Base-by-base conservation (phyloP, 805 yeast species). In the Pichia heedii region DNA sequence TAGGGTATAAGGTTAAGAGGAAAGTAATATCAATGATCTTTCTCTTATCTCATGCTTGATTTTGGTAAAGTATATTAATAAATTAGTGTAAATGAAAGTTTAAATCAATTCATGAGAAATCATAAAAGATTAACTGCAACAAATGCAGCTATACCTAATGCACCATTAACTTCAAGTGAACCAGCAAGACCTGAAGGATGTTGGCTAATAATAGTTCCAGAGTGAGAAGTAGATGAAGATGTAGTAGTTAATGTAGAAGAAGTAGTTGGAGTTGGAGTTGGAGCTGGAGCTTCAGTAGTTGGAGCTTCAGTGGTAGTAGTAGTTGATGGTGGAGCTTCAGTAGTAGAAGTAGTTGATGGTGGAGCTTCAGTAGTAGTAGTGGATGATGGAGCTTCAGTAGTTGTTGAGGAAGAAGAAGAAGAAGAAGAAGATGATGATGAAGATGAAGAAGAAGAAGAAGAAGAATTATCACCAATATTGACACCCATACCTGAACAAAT, bases 401-500 rank as follows among this genome's bases (percentile, higher is more conserved):
- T 41, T 9, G 65, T 43, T 19, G 67, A 40, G 9, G 69, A 46
- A 13, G 70, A 42, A 11, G 70, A 44, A 9, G 68, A 42, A 8
- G 67, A 39, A 18, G 69, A 44, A 12, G 67, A 45, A 15, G 71
- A 51, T 15, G 62, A 41, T 11, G 60, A 35, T 12, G 68, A 49
- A 15, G 71, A 50, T 8, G 65, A 45, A 8, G 66, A 44, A 21
- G 56, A 44, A 13, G 60, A 41, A 33, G 56, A 39, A 20, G 55
- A 56, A 5, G 48, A 42, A 18, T 27, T 10, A 12, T 22, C 21
- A 22, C 52, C 54, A 29, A 66, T 60, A 20, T 57, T 47, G 40
- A 67, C 70, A 46, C 72, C 69, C 51, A 66, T 70, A 48, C 67
- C 71, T 11, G 61, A 46, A 65, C 89, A 83, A 19, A 77, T 54